Percentiles rank a stretch among this genome's conserved stretches.
These are phyloP conservation scores for Somion occarium DNA, from an alignment of 1,284 basidiomycete genomes.

Conservation along the genomic window DNA sequence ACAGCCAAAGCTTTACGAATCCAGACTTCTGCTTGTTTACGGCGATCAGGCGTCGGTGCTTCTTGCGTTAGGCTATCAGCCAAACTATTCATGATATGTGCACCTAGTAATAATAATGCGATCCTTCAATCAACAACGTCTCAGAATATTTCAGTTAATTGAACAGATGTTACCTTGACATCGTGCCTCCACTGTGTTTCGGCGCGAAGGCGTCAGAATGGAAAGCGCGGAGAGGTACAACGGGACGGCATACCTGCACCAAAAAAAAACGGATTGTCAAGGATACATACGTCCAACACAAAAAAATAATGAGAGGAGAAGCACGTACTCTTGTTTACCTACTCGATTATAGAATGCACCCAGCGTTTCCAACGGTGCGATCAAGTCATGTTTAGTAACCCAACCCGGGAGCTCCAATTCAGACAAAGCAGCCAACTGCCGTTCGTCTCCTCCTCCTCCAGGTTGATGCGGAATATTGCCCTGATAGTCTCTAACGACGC, in stretches of 20 bases:
- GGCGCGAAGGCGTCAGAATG: slow-evolving; percentile 53
- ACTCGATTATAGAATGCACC: slow-evolving; percentile 56
- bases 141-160: too few species aligned
- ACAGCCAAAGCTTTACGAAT: slow-evolving; percentile 49
- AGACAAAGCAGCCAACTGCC: slow-evolving; percentile 31
- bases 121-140: too few species aligned
- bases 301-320: slow-evolving; percentile 4
- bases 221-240: slow-evolving; percentile 65
- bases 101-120: too few species aligned
- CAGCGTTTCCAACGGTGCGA: slow-evolving; percentile 65
- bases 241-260: slow-evolving; percentile 53
- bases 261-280: background rate
- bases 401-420: slow-evolving; percentile 60
- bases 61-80: slow-evolving; percentile 52
- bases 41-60: slow-evolving; percentile 39
- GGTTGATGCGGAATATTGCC: slow-evolving; percentile 11
- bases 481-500: slow-evolving; percentile 24
- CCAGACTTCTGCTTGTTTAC: slow-evolving; percentile 58
- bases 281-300: too few species aligned
- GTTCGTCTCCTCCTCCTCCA: slow-evolving; percentile 13
- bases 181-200: slow-evolving; percentile 40
- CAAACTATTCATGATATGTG: slow-evolving; percentile 66
- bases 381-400: slow-evolving; percentile 57
- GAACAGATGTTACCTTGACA: slow-evolving; percentile 47
- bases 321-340: slow-evolving; percentile 57